Conservation (phyloP, 2,329 filamentous ascomycete species). For the Geoglossum cookeanum region DNA sequence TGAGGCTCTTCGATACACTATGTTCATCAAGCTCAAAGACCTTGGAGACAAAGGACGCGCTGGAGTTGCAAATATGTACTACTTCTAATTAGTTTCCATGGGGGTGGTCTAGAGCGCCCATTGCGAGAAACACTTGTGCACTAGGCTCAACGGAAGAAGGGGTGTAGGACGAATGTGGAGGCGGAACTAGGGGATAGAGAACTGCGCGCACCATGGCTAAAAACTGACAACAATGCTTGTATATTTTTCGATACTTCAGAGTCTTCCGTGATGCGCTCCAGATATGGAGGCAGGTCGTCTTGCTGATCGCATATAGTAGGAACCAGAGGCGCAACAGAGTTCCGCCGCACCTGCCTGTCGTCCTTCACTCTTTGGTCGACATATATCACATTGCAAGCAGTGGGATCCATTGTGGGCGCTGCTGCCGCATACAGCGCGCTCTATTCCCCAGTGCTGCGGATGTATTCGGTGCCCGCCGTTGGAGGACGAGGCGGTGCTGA, state of each 20-base stretch:
- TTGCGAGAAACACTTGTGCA: neutral
- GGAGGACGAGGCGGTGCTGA: neutral
- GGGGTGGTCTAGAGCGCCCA: neutral
- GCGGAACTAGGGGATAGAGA: neutral
- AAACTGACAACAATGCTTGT: constrained; percentile 28
- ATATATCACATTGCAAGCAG: constrained; percentile 25
- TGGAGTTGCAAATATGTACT: constrained; percentile 36
- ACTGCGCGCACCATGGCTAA: constrained; percentile 30
- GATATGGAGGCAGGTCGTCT: constrained; percentile 14
- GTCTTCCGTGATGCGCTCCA: constrained; percentile 10
- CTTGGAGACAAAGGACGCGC: constrained; percentile 31
- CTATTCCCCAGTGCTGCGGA: neutral
- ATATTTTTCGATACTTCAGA: constrained; percentile 23
- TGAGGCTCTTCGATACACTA: constrained; percentile 23
- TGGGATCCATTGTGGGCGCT: constrained; percentile 21
- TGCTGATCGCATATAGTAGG: constrained; percentile 11
- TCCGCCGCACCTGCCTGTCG: constrained; percentile 18
- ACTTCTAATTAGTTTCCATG: constrained; percentile 5
- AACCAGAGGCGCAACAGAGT: constrained; percentile 13
- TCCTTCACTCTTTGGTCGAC: constrained; percentile 22
- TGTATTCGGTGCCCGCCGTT: neutral
- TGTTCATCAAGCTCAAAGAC: constrained; percentile 31
- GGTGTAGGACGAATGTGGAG: neutral
- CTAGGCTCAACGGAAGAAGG: neutral
- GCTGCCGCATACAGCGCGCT: neutral